These are phyloP conservation scores for Talaromyces thailandensis DNA, from an alignment of 495 filamentous ascomycete genomes.

Conservation along the genomic window DNA sequence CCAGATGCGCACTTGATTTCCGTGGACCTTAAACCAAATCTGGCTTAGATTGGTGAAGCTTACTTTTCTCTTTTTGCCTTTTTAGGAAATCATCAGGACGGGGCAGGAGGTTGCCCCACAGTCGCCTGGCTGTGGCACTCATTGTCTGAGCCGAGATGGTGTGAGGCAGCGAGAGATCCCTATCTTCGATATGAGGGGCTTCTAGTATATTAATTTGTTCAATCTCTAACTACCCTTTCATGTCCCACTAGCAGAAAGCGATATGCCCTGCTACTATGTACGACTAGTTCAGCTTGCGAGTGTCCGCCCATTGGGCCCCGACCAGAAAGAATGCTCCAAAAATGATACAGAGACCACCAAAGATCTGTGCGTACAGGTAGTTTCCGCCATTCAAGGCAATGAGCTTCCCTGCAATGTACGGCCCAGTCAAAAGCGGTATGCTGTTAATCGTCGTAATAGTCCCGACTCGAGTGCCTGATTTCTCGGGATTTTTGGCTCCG, in stretches of 20 bases:
- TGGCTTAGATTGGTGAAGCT: neutral
- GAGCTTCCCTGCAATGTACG: conserved; percentile 53
- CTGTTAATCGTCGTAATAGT: conserved; percentile 62
- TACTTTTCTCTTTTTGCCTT: neutral
- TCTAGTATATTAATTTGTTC: neutral
- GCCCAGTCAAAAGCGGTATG: conserved; percentile 56
- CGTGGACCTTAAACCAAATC: neutral
- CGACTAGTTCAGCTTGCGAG: neutral
- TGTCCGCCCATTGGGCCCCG: neutral
- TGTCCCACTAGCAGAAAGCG: neutral
- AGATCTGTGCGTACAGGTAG: conserved; percentile 19
- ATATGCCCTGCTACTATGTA: neutral
- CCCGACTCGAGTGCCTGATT: conserved; percentile 57
- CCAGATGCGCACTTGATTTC: neutral
- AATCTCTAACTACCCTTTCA: neutral
- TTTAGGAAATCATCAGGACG: neutral
- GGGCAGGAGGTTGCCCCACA: neutral
- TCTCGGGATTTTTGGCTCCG: conserved; percentile 44
- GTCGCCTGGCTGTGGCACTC: neutral
- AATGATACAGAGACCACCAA: neutral
- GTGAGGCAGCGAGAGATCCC: neutral
- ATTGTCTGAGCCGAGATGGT: neutral
- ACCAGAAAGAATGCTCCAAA: neutral
- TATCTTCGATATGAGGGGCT: neutral
- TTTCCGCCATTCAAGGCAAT: conserved; percentile 29